These are phyloP conservation scores for Jimgerdemannia lactiflua DNA, from an alignment of 192 early-diverging fungal genomes.

Conservation along the genomic window DNA sequence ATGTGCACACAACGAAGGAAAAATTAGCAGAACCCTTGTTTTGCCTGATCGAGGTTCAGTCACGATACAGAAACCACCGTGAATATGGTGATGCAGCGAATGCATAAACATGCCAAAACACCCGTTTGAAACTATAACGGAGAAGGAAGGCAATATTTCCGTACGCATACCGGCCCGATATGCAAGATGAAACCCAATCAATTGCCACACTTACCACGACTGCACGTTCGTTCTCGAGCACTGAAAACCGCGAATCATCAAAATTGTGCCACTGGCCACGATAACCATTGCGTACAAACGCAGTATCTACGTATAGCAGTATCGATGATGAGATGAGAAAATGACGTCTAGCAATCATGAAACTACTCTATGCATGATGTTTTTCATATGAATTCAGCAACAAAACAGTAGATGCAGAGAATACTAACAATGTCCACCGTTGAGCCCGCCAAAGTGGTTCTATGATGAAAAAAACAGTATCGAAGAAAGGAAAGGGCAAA, in stretches of 20 bases:
- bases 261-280: slow-evolving; percentile 78
- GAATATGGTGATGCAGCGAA: too few species aligned
- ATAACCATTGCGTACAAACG: slow-evolving; percentile 61
- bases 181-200: neutral
- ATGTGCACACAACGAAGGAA: too few species aligned
- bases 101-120: too few species aligned
- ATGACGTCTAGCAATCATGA: neutral
- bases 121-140: too few species aligned
- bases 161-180: neutral
- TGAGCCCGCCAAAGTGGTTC: slow-evolving; percentile 77
- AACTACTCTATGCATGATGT: neutral
- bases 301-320: slow-evolving; percentile 38
- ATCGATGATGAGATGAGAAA: slow-evolving; percentile 6
- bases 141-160: neutral
- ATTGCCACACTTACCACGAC: slow-evolving; percentile 46
- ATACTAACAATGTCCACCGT: slow-evolving; percentile 64
- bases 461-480: neutral
- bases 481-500: neutral
- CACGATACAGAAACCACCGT: too few species aligned
- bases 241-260: slow-evolving; percentile 78
- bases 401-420: neutral
- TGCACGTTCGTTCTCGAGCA: slow-evolving; percentile 42
- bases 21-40: too few species aligned
- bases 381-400: too few species aligned
- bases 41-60: too few species aligned